Base-by-base conservation (phyloP, 1,284 basidiomycete species). In the Fomitopsis betulina region DNA sequence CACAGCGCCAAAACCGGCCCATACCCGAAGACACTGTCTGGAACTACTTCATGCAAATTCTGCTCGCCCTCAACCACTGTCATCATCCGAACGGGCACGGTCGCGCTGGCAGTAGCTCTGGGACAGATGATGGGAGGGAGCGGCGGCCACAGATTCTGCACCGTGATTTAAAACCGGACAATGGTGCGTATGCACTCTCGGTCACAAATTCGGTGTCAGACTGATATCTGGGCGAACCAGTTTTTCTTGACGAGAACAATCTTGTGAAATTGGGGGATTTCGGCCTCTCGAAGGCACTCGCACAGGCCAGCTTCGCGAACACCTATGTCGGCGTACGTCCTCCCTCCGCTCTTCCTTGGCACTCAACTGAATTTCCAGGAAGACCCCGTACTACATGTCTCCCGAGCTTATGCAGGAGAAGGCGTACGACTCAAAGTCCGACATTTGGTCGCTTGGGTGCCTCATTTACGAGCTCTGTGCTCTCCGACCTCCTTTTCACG, bases 371-470 rank as follows among this genome's bases (percentile, higher is more conserved):
- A 5, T 33, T 4, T 33, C n/a, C 10, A 0, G 50, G 6, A 64
- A 95, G 92, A 98, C 96, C 9, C 96, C 96, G 2, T 96, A 98
- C 68, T 98, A 99, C 75, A 98, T 99, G 96, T 96, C 94, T 1
- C 96, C 96, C 0, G 96, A 98, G 73, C 82, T 98, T 23, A 94
- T 98, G 79, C 93, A 94, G 72, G 95, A 97, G 68, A 94, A 93
- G 70, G 86, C 91, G 6, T 99, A 99, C 73, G 96, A 98, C 75
- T 91, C 92, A 21, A 98, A 98, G 75, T 95, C 93, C 0, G 96
- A 99, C 69, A 97, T 99, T 53, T 99, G 96, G 96, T 96, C 94
- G 12, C 81, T 98, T 37, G 96, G 96, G 1, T 99, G 96, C 73
- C 80, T 98, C 42, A 93, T 98, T 39, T 98, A 93, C 72, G 96